Evolutionary conservation across 345 rosid genomes (phyloP), one percentile per base, ranked within the genome.

Genomic region (Euphorbia lathyris): DNA sequence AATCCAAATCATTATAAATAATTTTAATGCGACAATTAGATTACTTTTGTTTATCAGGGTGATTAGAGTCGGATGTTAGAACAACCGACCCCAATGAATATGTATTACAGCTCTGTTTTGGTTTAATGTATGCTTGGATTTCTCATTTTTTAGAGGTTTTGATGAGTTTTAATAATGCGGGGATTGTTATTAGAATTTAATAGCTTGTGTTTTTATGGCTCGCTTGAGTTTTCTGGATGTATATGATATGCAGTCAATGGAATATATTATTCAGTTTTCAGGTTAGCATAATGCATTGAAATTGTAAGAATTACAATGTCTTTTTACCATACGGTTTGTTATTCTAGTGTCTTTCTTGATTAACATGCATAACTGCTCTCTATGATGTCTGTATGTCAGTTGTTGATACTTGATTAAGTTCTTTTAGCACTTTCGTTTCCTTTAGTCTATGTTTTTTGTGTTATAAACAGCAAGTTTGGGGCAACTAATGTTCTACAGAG

Each of bases 401-500:
- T 40, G 11, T 3, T 65, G 27, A 23, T 27, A 23, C 43, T 45
- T 43, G 68, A 16, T 45, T 47, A 14, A 4, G 3, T 64, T 26
- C 7, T 7, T 12, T 22, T 22, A 32, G 14, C 16, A 13, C 16
- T 34, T 23, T 9, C 9, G 17, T 3, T 36, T 9, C n/a, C n/a
- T n/a, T n/a, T n/a, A n/a, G n/a, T n/a, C n/a, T n/a, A n/a, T n/a
- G n/a, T n/a, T n/a, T n/a, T n/a, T n/a, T n/a, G n/a, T n/a, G n/a
- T n/a, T n/a, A n/a, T n/a, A n/a, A n/a, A n/a, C n/a, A n/a, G n/a
- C n/a, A n/a, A n/a, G n/a, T n/a, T n/a, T n/a, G n/a, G n/a, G n/a
- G n/a, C 98, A 2, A 83, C 91, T 52, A 83, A 91, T 1, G 92
- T 91, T 20, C 86, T 94, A 74, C 89, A 88, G 78, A 87, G 81